Percentiles rank a stretch among this genome's conserved stretches.
Evolutionary conservation across 169 alveolate species (phyloP).

Genomic region (Amoebophrya sp.): DNA sequence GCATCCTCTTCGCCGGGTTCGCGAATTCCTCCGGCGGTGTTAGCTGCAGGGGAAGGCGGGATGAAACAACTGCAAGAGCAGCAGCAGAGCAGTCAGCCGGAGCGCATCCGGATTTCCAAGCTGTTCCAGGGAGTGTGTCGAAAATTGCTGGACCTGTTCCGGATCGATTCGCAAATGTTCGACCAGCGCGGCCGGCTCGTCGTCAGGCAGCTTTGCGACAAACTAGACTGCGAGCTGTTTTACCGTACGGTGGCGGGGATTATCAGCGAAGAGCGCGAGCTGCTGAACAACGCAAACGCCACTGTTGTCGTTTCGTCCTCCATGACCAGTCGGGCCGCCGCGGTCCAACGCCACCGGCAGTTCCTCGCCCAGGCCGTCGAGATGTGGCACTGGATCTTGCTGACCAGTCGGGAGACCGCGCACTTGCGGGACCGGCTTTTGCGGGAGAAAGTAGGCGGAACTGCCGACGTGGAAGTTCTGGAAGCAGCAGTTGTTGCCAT

Average conservation of each 20-base stretch:
- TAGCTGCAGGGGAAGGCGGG: background rate
- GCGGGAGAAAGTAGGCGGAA: background rate
- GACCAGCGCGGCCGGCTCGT: background rate
- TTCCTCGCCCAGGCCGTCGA: background rate
- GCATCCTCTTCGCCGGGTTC: background rate
- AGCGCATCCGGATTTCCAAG: background rate
- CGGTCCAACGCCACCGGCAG: background rate
- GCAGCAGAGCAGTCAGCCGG: no score
- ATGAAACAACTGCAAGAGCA: no score
- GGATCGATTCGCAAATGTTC: background rate
- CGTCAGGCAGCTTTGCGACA: background rate
- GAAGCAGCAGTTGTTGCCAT: no score
- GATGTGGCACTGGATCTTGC: background rate
- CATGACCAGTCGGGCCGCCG: background rate
- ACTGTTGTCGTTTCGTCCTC: no score
- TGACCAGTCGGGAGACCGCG: background rate
- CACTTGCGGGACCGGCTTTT: background rate
- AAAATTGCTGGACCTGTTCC: background rate
- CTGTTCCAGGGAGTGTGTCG: conserved; percentile 5
- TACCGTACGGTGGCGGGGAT: background rate
- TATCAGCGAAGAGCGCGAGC: background rate
- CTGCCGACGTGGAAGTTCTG: background rate
- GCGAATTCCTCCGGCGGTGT: background rate
- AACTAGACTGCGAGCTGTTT: background rate
- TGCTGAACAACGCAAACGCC: no score